Evolutionary conservation across 192 early-diverging fungal genomes (phyloP).

Genomic region (Rhizophagus prolifer): DNA sequence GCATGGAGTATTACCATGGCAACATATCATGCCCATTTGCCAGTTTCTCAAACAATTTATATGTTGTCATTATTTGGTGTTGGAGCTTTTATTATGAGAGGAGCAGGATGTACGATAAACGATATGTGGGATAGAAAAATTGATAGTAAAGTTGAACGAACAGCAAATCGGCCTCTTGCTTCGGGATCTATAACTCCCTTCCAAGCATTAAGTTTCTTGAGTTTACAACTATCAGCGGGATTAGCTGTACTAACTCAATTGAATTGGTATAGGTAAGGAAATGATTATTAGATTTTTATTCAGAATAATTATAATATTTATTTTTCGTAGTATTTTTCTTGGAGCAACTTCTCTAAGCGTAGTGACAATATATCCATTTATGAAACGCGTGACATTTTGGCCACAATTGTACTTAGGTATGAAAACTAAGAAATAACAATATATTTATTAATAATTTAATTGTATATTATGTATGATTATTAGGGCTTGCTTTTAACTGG

Average conservation of each 20-base stretch:
- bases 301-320: neutral
- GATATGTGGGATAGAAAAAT: conserved; percentile 95
- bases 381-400: conserved; percentile 97
- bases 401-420: conserved; percentile 83
- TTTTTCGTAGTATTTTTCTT: conserved; percentile 63
- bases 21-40: conserved; percentile 55
- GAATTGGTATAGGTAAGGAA: conserved; percentile 77
- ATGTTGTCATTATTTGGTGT: conserved; percentile 80
- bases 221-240: conserved; percentile 74
- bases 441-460: neutral
- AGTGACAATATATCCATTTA: conserved; percentile 81
- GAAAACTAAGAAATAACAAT: neutral
- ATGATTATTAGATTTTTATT: neutral
- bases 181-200: conserved; percentile 66
- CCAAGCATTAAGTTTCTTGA: conserved; percentile 78
- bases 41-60: conserved; percentile 51
- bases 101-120: conserved; percentile 96
- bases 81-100: conserved; percentile 89
- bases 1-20: conserved; percentile 78
- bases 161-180: conserved; percentile 79
- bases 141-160: conserved; percentile 84
- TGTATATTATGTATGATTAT: neutral
- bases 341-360: conserved; percentile 79
- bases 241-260: conserved; percentile 86
- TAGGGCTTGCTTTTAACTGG: conserved; percentile 88